Percentiles rank a stretch among this genome's conserved stretches.
Conservation (phyloP, 2,329 filamentous ascomycete genomes). For the Davidsoniella neocaledoniae region DNA sequence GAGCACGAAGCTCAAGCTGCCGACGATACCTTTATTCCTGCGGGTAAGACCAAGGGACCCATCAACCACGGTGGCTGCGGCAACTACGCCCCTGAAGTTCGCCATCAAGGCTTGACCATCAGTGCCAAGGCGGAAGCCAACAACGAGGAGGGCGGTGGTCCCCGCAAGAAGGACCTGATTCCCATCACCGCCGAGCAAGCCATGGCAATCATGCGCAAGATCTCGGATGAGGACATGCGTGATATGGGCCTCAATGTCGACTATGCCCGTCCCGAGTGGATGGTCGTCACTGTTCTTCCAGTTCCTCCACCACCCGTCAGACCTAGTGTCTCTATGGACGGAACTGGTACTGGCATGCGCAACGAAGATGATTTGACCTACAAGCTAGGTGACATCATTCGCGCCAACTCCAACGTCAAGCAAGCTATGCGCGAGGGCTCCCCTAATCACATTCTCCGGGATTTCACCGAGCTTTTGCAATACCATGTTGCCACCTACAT, state of each 20-base stretch:
- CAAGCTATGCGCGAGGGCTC: slow-evolving; percentile 84
- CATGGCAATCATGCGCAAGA: slow-evolving; percentile 70
- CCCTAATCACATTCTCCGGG: slow-evolving; percentile 73
- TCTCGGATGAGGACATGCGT: slow-evolving; percentile 62
- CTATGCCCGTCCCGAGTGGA: slow-evolving; percentile 95
- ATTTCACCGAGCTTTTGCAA: slow-evolving; percentile 84
- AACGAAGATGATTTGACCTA: slow-evolving; percentile 99
- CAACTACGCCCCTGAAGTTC: slow-evolving; percentile 74
- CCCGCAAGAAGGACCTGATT: slow-evolving; percentile 61
- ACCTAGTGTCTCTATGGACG: slow-evolving; percentile 93
- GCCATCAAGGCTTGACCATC: slow-evolving; percentile 71
- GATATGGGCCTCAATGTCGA: slow-evolving; percentile 87
- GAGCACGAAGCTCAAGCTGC: slow-evolving; percentile 50
- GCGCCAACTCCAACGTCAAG: slow-evolving; percentile 87
- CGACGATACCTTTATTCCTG: slow-evolving; percentile 48
- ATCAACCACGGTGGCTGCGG: slow-evolving; percentile 77
- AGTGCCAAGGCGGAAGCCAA: slow-evolving; percentile 51
- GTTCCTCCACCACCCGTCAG: slow-evolving; percentile 92
- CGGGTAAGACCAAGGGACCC: slow-evolving; percentile 33
- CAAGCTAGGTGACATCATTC: slow-evolving; percentile 96
- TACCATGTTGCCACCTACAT: slow-evolving; percentile 99
- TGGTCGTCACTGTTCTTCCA: slow-evolving; percentile 87
- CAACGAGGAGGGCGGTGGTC: slow-evolving; percentile 21
- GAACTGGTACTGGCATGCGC: slow-evolving; percentile 76
- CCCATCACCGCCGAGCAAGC: slow-evolving; percentile 71